These are phyloP conservation scores for Talaromyces pinophilus DNA, from an alignment of 2,329 filamentous ascomycete genomes.

Conservation along the genomic window DNA sequence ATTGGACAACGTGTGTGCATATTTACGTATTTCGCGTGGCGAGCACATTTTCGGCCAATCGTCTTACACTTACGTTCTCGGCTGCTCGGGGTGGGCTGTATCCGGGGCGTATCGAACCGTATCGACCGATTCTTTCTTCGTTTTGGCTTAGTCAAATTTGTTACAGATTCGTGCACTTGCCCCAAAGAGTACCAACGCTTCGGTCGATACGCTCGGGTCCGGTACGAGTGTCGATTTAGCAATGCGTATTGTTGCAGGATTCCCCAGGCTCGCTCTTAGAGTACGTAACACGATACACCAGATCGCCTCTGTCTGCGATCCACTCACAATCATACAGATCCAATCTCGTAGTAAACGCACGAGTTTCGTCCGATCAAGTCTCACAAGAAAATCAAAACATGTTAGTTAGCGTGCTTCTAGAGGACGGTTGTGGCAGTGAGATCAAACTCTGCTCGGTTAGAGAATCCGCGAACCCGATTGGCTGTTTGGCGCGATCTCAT, in stretches of 20 bases:
- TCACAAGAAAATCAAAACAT: not conserved
- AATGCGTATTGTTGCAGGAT: not conserved
- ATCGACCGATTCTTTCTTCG: not conserved
- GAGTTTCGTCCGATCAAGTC: not conserved
- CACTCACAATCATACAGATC: no score
- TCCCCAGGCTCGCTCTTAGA: no score
- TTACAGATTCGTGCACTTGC: not conserved
- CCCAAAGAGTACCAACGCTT: not conserved
- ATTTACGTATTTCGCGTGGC: not conserved
- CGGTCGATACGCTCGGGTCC: not conserved
- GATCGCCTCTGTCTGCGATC: no score
- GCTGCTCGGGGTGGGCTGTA: not conserved
- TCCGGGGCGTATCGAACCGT: slow-evolving; percentile 4
- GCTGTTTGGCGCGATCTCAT: not conserved
- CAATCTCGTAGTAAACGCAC: not conserved
- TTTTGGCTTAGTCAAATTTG: not conserved
- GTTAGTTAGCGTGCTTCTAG: not conserved
- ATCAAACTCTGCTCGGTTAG: not conserved
- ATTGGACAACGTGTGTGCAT: no score
- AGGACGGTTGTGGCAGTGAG: not conserved
- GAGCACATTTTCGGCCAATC: not conserved
- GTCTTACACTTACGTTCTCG: not conserved
- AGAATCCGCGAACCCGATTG: not conserved
- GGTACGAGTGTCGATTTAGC: not conserved
- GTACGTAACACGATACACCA: no score